Conservation (phyloP, 768 basidiomycete species). For the Serendipita sp. region DNA sequence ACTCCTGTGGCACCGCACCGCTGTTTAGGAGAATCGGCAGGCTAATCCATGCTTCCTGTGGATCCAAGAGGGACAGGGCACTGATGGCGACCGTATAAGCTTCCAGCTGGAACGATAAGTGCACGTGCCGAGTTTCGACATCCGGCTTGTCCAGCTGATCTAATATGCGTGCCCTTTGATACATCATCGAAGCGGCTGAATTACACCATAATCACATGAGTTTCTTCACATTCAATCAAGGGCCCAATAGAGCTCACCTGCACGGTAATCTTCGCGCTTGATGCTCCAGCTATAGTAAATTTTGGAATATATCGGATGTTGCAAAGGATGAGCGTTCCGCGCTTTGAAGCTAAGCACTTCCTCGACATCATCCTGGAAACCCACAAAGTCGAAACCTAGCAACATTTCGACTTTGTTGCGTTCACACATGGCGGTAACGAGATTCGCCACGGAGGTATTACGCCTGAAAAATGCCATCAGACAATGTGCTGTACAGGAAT, state of each 20-base stretch:
- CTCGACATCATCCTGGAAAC: slow-evolving; percentile 75
- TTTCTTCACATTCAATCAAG: background rate
- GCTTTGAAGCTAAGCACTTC: slow-evolving; percentile 80
- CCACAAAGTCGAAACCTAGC: slow-evolving; percentile 69
- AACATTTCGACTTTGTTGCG: slow-evolving; percentile 63
- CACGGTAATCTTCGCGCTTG: slow-evolving; percentile 74
- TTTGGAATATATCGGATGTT: slow-evolving; percentile 69
- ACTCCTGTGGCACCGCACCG: slow-evolving; percentile 18
- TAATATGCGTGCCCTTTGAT: slow-evolving; percentile 72
- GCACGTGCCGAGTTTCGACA: slow-evolving; percentile 18
- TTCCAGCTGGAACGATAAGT: slow-evolving; percentile 57
- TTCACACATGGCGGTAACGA: slow-evolving; percentile 89
- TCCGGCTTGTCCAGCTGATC: slow-evolving; percentile 12
- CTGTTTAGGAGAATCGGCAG: slow-evolving; percentile 36
- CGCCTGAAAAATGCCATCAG: slow-evolving; percentile 32
- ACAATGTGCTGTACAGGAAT: background rate
- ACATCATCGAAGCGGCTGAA: slow-evolving; percentile 82
- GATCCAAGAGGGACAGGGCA: slow-evolving; percentile 65
- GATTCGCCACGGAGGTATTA: slow-evolving; percentile 61
- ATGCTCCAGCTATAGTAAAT: slow-evolving; percentile 93
- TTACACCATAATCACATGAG: slow-evolving; percentile 9
- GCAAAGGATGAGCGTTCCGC: slow-evolving; percentile 77
- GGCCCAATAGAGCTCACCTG: slow-evolving; percentile 39
- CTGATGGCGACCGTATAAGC: slow-evolving; percentile 81
- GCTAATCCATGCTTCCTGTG: slow-evolving; percentile 68